Percentiles rank a stretch among this genome's conserved stretches.
Evolutionary conservation across 768 basidiomycete species (phyloP).

Genomic region (Dacryopinax primogenitus): DNA sequence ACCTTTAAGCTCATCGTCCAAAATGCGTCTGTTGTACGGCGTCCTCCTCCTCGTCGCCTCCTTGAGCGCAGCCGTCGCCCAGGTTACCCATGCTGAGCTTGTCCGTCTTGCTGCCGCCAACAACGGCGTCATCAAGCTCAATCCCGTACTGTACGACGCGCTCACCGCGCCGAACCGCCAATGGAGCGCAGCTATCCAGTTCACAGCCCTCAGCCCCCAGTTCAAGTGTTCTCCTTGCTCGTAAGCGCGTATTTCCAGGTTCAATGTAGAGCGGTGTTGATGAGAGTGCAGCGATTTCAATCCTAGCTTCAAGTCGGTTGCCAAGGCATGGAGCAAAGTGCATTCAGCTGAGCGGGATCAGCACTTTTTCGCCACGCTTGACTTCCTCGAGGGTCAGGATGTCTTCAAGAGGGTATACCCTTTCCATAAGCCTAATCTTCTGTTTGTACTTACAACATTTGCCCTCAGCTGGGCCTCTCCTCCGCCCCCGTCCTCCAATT

Average conservation of each 20-base stretch:
- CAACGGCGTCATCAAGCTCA: slow-evolving; percentile 71
- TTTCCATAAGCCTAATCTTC: not conserved
- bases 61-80: not conserved
- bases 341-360: slow-evolving; percentile 49
- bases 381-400: slow-evolving; percentile 64
- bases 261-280: not conserved
- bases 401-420: slow-evolving; percentile 71
- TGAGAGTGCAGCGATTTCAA: slow-evolving; percentile 57
- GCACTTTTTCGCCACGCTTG: slow-evolving; percentile 87
- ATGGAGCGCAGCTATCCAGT: slow-evolving; percentile 76
- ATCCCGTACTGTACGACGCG: slow-evolving; percentile 62
- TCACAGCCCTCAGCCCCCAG: slow-evolving; percentile 73
- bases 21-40: not conserved
- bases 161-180: slow-evolving; percentile 61
- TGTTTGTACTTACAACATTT: not conserved
- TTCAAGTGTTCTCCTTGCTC: slow-evolving; percentile 87
- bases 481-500: slow-evolving; percentile 77
- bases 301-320: slow-evolving; percentile 68
- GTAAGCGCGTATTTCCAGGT: slow-evolving; percentile 37
- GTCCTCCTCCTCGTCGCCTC: not conserved
- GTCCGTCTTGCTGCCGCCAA: slow-evolving; percentile 52
- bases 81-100: slow-evolving; percentile 41
- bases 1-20: not conserved
- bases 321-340: slow-evolving; percentile 64
- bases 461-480: slow-evolving; percentile 56